These are phyloP conservation scores for Pueraria montana DNA, from an alignment of 306 rosid genomes.

Conservation along the genomic window DNA sequence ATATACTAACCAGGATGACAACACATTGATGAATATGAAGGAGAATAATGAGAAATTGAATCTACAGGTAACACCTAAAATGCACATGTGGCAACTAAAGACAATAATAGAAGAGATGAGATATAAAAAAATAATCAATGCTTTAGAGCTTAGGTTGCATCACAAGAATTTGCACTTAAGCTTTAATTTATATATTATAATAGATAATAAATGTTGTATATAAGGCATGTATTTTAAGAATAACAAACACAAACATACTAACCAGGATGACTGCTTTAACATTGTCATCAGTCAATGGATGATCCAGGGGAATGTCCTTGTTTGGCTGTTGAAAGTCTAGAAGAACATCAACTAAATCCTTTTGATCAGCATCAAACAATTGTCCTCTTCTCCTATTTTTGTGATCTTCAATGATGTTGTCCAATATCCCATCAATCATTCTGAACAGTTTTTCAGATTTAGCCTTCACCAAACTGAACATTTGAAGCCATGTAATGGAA, in stretches of 20 bases:
- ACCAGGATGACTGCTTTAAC: constrained; percentile 40
- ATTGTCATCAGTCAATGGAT: constrained; percentile 23
- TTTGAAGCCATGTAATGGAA: constrained; percentile 16
- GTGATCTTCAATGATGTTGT: constrained; percentile 22
- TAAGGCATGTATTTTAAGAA: background rate
- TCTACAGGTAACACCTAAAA: background rate
- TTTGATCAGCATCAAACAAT: background rate
- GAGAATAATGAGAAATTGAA: background rate
- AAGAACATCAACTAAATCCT: constrained; percentile 43
- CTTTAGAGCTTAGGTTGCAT: background rate
- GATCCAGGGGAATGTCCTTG: background rate
- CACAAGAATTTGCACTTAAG: background rate
- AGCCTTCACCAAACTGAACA: constrained; percentile 16
- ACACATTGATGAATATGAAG: background rate
- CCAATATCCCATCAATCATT: background rate
- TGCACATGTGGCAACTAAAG: background rate
- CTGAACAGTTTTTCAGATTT: background rate
- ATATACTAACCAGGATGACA: background rate
- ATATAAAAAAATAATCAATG: too few species aligned
- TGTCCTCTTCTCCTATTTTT: background rate
- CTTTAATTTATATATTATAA: too few species aligned
- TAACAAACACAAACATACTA: background rate
- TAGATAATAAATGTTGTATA: background rate
- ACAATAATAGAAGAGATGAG: background rate
- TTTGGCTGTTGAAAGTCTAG: constrained; percentile 14